Evolutionary conservation across 2,329 filamentous ascomycete species (phyloP), one percentile per base, ranked within the genome.

Genomic region (Davidsoniella australis): DNA sequence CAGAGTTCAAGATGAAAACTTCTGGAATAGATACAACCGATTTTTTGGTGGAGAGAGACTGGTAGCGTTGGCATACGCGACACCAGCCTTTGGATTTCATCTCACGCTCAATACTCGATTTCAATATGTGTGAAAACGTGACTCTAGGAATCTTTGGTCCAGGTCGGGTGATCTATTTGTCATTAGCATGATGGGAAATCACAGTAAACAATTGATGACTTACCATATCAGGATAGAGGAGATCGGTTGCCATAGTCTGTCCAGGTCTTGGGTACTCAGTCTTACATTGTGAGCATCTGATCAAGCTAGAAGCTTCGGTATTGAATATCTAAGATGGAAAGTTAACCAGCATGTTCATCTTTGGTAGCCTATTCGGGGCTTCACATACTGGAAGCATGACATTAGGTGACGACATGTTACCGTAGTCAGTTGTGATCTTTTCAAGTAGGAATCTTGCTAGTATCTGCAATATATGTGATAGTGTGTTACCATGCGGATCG

Each of bases 71-170:
- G 61, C 93, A 98, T 59, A 82, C 78, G 55, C 82, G 82, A 61
- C 91, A 98, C 88, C 88, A 98, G 5, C 91, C 91, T 58, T 89
- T 79, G 41, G 84, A 87, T 43, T 85, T 85, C 9, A 84, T 83
- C 61, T 95, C 86, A 48, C 86, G 74, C 64, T 96, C 89, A 26
- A 98, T 81, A 55, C 87, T 94, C 47, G 79, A 78, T 62, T 95
- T 94, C n/a, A 98, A 68, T 43, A 95, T 78, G 59, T 91, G 84
- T 0, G 87, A 94, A 61, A 98, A 98, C 47, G 73, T 85, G 57
- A 68, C 72, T 61, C 69, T 74, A 47, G 65, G 71, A 45, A 65
- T 64, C 62, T 72, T 73, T 41, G 66, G 61, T 51, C 69, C 73
- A 33, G 29, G 29, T 48, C 75, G 65, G 17, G 42, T 52, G 29